Evolutionary conservation across 208 protist species (phyloP).

Genomic region (Leishmania aethiopica): DNA sequence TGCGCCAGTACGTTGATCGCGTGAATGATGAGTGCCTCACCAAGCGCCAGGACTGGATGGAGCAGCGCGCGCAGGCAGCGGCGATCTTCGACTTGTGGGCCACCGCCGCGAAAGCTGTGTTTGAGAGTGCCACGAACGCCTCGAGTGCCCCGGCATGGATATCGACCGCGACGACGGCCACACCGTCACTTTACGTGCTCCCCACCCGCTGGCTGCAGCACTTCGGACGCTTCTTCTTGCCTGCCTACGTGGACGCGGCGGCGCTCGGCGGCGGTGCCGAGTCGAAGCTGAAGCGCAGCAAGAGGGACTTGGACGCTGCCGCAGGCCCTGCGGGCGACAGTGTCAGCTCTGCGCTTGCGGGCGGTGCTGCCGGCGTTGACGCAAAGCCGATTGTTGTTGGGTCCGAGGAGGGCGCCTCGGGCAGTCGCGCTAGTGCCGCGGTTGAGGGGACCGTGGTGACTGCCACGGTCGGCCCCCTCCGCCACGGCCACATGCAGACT

Average conservation of each 20-base stretch:
- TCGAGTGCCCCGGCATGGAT: constrained; percentile 7
- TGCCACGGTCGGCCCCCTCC: constrained; percentile 3
- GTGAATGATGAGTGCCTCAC: constrained; percentile 35
- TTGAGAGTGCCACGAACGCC: constrained; percentile 16
- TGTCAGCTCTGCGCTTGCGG: background rate
- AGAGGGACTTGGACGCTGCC: constrained; percentile 12
- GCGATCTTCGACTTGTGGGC: constrained; percentile 37
- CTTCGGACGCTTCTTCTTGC: constrained; percentile 69
- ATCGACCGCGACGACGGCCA: background rate
- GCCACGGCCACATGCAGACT: constrained; percentile 19
- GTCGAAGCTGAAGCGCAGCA: constrained; percentile 37
- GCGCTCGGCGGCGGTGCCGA: constrained; percentile 33
- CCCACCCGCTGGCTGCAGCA: constrained; percentile 67
- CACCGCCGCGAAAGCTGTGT: constrained; percentile 32
- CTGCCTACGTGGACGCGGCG: constrained; percentile 41
- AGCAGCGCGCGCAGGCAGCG: constrained; percentile 17
- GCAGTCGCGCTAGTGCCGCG: background rate
- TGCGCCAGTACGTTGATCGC: constrained; percentile 47
- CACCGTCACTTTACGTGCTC: constrained; percentile 41
- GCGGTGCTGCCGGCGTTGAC: background rate
- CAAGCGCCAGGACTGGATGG: constrained; percentile 28
- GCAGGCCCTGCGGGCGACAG: background rate
- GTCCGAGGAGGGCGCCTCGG: background rate
- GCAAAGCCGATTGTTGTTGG: background rate
- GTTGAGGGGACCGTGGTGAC: background rate